These are phyloP conservation scores for Trifolium fragiferum DNA, from an alignment of 306 rosid genomes.

Conservation along the genomic window DNA sequence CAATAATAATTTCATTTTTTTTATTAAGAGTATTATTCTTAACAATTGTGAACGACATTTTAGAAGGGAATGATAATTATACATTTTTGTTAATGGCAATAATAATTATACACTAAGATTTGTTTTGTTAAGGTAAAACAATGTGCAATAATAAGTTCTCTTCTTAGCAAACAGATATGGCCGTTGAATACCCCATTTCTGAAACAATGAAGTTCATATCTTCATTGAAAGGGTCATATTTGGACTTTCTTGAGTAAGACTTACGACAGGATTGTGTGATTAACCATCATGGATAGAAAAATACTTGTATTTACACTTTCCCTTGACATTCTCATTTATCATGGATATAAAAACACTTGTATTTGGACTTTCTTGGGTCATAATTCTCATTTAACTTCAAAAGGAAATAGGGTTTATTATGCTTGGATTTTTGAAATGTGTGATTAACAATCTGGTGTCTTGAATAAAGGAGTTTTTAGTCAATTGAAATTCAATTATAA, in stretches of 20 bases:
- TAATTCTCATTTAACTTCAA: slow-evolving; percentile 2
- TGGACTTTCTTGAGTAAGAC: slow-evolving; percentile 27
- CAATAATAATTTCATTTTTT: not conserved
- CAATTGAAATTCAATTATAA: too few species aligned
- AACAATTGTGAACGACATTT: not conserved
- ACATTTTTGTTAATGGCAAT: too few species aligned
- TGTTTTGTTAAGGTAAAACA: slow-evolving; percentile 44
- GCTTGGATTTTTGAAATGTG: too few species aligned
- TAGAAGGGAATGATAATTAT: not conserved
- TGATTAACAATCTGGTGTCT: too few species aligned
- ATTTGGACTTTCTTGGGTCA: too few species aligned
- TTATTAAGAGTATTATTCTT: too few species aligned
- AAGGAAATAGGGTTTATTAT: not conserved
- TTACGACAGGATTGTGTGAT: slow-evolving; percentile 33
- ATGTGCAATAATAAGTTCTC: slow-evolving; percentile 43
- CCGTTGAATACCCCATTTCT: slow-evolving; percentile 35
- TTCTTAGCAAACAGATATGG: slow-evolving; percentile 44
- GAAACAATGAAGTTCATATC: slow-evolving; percentile 36
- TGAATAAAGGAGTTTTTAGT: too few species aligned
- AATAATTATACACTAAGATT: slow-evolving; percentile 26
- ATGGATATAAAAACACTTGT: not conserved
- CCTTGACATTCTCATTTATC: too few species aligned
- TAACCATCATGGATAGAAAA: slow-evolving; percentile 21
- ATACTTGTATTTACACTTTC: too few species aligned
- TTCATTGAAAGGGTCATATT: not conserved